Evolutionary conservation across 495 filamentous ascomycete species (phyloP), one percentile per base, ranked within the genome.

Genomic region (Hypomontagnella monticulosa): DNA sequence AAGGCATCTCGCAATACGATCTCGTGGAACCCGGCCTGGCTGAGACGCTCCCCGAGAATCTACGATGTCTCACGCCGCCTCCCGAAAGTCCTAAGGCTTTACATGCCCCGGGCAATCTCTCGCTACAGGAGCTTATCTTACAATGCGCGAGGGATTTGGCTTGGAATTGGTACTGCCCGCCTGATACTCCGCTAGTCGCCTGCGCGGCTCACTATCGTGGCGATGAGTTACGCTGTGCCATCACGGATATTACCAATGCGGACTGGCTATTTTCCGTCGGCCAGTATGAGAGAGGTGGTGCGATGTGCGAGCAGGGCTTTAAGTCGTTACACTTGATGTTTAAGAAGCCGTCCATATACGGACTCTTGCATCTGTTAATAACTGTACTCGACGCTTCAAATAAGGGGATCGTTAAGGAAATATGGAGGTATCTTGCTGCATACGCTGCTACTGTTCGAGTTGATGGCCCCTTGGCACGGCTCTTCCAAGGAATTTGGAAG

Each of bases 1-100:
- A 77, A 50, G 75, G 75, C 16, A 71, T 77, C 32, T 73, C 75
- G 4, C 70, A 74, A 19, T 73, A 74, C 46, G 75, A 77, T 37
- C 70, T 77, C 20, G 71, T 74, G 1, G 73, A 77, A 38, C 71
- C 74, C 27, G 73, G 73, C 19, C 32, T 72, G 37, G 66, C 67
- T 33, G 75, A 75, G 41, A 64, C 51, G 5, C 75, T 76, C 8
- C 74, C 74, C 15, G 63, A 72, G 20, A 71, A 76, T 56, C 56
- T 77, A 8, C 75, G 75, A 11, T 74, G 71, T 40, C 59, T 75
- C 15, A 77, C 75, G 18, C 75, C 75, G 30, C 73, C 75, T 4
- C 74, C 72, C 16, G 67, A 70, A 43, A 59, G 62, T 19, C 71
- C 71, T 9, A 59, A 65, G 6, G 10, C 52, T 1, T 46, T 71